Conservation (phyloP, 2,329 filamentous ascomycete genomes). For the Cladosporium cucumerinum region DNA sequence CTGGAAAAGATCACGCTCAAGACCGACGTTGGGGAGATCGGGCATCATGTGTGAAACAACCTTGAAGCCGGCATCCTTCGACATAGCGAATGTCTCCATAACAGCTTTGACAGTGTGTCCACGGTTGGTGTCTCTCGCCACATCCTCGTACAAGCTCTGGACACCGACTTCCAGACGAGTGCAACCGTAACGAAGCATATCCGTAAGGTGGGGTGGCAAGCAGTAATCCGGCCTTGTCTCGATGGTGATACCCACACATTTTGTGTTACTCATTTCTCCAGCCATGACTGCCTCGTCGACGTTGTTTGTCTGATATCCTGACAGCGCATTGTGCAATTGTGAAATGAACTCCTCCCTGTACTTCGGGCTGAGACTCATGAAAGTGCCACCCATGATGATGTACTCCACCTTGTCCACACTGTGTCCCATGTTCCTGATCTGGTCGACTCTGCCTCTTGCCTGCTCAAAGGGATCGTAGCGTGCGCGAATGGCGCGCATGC, state of each 20-base stretch:
- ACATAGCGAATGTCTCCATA: conserved; percentile 92
- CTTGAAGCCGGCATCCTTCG: conserved; percentile 98
- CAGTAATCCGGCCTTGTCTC: conserved; percentile 97
- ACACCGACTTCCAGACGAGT: conserved; percentile 93
- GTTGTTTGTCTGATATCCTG: conserved; percentile 88
- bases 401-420: conserved; percentile 99
- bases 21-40: conserved; percentile 93
- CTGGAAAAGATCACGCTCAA: conserved; percentile 95
- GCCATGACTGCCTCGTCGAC: conserved; percentile 94
- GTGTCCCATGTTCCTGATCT: conserved; percentile 92
- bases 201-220: conserved; percentile 86
- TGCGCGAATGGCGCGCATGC: conserved; percentile 95
- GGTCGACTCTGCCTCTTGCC: conserved; percentile 89
- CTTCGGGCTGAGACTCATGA: conserved; percentile 89
- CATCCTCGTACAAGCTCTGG: conserved; percentile 95
- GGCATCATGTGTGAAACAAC: conserved; percentile 99
- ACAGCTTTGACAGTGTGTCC: conserved; percentile 95
- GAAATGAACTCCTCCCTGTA: conserved; percentile 94
- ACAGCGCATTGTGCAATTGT: conserved; percentile 93
- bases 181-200: conserved; percentile 97
- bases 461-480: conserved; percentile 98
- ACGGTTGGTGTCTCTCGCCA: conserved; percentile 95
- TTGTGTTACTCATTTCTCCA: conserved; percentile 93
- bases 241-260: conserved; percentile 98
- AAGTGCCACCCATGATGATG: conserved; percentile 99